Evolutionary conservation across 495 filamentous ascomycete genomes (phyloP).

Genomic region (Chaetomidium leptoderma): DNA sequence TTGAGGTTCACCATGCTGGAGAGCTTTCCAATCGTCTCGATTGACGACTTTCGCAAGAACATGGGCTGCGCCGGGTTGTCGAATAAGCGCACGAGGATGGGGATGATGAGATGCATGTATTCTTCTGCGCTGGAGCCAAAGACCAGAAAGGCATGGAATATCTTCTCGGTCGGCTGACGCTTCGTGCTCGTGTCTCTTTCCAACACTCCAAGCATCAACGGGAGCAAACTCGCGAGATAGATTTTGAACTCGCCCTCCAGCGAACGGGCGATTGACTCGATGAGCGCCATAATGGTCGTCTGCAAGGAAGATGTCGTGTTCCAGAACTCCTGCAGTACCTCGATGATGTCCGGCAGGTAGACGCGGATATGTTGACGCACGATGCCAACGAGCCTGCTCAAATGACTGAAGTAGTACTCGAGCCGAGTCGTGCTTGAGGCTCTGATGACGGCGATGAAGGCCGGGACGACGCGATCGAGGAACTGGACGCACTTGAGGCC

Average conservation of each 20-base stretch:
- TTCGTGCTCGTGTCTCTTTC: slow-evolving; percentile 74
- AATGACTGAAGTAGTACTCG: slow-evolving; percentile 94
- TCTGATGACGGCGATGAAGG: slow-evolving; percentile 81
- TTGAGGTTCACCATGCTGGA: slow-evolving; percentile 96
- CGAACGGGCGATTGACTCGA: slow-evolving; percentile 89
- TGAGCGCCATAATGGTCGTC: slow-evolving; percentile 80
- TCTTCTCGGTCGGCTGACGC: slow-evolving; percentile 75
- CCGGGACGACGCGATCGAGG: slow-evolving; percentile 86
- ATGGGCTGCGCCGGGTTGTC: slow-evolving; percentile 75
- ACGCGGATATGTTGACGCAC: slow-evolving; percentile 93
- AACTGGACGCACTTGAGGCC: slow-evolving; percentile 94
- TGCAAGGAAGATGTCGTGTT: slow-evolving; percentile 68
- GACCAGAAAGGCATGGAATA: slow-evolving; percentile 89
- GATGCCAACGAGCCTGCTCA: slow-evolving; percentile 87
- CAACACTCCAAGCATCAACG: slow-evolving; percentile 88
- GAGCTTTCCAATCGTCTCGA: slow-evolving; percentile 92
- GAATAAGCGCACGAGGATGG: slow-evolving; percentile 88
- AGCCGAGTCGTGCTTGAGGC: slow-evolving; percentile 66
- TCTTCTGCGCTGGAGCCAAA: slow-evolving; percentile 96
- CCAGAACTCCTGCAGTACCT: slow-evolving; percentile 83
- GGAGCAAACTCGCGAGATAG: slow-evolving; percentile 81
- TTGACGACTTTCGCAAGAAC: slow-evolving; percentile 76
- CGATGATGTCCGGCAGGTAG: slow-evolving; percentile 77
- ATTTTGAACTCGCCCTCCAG: slow-evolving; percentile 96
- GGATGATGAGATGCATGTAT: slow-evolving; percentile 98